phyloP scores from a whole-genome alignment of 1,284 basidiomycete genomes.

The Cryptococcus sp. region DNA sequence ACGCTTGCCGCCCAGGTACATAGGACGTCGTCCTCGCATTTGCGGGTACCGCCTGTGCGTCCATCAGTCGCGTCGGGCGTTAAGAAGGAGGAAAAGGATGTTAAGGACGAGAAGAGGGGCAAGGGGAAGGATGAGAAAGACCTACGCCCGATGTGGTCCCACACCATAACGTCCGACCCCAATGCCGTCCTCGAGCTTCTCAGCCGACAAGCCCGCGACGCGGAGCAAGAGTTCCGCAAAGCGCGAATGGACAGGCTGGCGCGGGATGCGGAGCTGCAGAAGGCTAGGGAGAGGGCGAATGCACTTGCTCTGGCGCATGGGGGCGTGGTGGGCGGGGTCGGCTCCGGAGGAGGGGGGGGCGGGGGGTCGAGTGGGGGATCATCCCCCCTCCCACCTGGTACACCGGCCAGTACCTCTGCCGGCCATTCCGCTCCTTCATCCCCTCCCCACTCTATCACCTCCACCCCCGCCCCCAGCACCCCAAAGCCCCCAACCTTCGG shows the following conservation, averaged over 20 bases:
- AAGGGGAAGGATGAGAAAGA: neutral
- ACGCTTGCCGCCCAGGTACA: slow-evolving; percentile 41
- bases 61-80: neutral
- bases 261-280: slow-evolving; percentile 38
- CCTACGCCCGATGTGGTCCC: slow-evolving; percentile 34
- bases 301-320: neutral
- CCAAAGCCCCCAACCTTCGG: slow-evolving; percentile 22
- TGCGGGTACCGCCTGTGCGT: slow-evolving; percentile 30
- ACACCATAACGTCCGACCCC: slow-evolving; percentile 31
- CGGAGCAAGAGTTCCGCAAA: slow-evolving; percentile 38
- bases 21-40: slow-evolving; percentile 39
- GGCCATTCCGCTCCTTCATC: slow-evolving; percentile 12
- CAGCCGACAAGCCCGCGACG: slow-evolving; percentile 33
- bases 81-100: neutral
- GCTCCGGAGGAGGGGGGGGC: neutral
- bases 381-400: neutral
- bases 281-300: slow-evolving; percentile 20
- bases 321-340: neutral
- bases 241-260: slow-evolving; percentile 40
- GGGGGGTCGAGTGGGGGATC: too few relatives aligned
- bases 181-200: slow-evolving; percentile 34
- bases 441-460: slow-evolving; percentile 1
- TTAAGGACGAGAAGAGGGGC: neutral
- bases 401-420: neutral
- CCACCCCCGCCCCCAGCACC: neutral